phyloP scores from a whole-genome alignment of 2,329 filamentous ascomycete genomes.

The Trichophaea hybrida region DNA sequence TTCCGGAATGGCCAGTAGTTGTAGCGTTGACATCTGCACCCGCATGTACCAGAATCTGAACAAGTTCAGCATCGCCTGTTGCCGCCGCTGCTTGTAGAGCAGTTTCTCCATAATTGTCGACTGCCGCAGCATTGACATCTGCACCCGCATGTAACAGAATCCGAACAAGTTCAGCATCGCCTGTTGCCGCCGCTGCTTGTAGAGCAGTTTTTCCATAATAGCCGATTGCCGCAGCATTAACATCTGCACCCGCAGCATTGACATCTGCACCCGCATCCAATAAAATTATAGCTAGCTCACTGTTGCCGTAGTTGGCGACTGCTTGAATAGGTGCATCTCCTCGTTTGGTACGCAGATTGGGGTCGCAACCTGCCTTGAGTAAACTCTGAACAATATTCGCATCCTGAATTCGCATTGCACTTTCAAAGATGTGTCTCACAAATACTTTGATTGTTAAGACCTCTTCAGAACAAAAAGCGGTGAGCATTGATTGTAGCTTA shows the following conservation, averaged over 20 bases:
- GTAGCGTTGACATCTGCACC: no score
- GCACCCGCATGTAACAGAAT: neutral
- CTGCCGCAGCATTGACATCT: slow-evolving; percentile 1
- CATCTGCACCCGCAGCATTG: neutral
- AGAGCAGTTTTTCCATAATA: no score
- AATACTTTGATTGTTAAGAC: neutral
- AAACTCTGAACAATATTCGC: neutral
- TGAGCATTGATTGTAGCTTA: neutral
- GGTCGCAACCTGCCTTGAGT: neutral
- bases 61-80: neutral
- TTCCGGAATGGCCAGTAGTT: no score
- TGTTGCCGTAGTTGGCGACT: neutral
- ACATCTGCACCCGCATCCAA: neutral
- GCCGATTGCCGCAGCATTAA: no score
- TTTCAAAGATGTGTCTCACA: neutral
- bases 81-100: slow-evolving; percentile 2
- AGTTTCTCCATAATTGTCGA: neutral
- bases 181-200: no score
- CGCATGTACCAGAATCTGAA: neutral
- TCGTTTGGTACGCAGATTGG: neutral
- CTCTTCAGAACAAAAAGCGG: neutral
- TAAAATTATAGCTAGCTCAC: neutral
- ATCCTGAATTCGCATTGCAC: neutral
- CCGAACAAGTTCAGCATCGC: no score
- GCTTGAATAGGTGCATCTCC: neutral